phyloP scores from a whole-genome alignment of 2,329 filamentous ascomycete species.

The Colletotrichum horii region DNA sequence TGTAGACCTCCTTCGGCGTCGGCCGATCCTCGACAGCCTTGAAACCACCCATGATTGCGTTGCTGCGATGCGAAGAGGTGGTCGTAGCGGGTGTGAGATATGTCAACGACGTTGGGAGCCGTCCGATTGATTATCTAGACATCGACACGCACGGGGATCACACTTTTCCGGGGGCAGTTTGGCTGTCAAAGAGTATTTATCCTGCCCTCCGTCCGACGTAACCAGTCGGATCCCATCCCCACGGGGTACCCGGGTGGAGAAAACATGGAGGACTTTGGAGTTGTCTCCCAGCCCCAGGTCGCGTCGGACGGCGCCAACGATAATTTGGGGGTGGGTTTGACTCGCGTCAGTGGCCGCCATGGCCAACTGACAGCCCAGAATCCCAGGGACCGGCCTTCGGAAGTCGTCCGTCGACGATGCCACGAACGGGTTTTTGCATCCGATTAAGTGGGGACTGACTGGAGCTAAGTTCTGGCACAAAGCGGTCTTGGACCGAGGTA shows the following conservation, averaged over 20 bases:
- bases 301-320: neutral
- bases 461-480: neutral
- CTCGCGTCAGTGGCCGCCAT: neutral
- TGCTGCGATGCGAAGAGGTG: neutral
- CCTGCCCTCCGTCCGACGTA: neutral
- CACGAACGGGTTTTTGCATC: neutral
- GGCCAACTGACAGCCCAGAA: neutral
- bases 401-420: conserved; percentile 16
- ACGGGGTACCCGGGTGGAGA: conserved; percentile 12
- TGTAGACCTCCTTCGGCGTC: conserved; percentile 62
- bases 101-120: neutral
- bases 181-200: conserved; percentile 17
- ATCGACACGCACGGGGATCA: neutral
- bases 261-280: conserved; percentile 13
- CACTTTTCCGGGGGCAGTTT: neutral
- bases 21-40: conserved; percentile 59
- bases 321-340: neutral
- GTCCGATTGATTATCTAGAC: neutral
- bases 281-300: neutral
- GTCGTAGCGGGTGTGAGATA: neutral
- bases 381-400: neutral
- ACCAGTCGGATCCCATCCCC: conserved; percentile 16
- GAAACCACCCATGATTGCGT: conserved; percentile 38
- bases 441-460: neutral
- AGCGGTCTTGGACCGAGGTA: neutral